A percentile compares a stretch with the other conserved stretches of the same genome.
Conservation (phyloP, 2,329 filamentous ascomycete genomes). For the Colletotrichum aenigma region DNA sequence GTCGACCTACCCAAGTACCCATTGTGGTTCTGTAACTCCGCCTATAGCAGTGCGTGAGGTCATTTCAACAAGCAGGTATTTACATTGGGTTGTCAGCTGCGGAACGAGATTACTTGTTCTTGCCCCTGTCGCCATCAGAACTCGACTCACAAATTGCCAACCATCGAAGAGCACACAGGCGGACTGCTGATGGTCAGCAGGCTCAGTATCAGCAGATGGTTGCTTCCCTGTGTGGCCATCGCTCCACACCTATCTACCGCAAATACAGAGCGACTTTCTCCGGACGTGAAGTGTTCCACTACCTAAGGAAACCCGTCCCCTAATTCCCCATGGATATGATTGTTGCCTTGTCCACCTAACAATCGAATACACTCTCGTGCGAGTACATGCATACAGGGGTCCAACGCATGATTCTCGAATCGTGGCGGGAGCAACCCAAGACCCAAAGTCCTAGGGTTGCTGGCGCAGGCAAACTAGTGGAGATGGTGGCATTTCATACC, state of each 20-base stretch:
- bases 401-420: not conserved
- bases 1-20: rapidly evolving
- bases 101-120: not conserved
- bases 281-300: not conserved
- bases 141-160: not conserved
- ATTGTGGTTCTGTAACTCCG: not conserved
- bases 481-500: too few species aligned
- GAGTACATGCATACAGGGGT: not conserved
- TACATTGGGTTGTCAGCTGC: too few species aligned
- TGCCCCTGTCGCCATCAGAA: rapidly evolving
- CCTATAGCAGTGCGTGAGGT: not conserved
- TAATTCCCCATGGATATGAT: not conserved
- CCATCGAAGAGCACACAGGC: not conserved
- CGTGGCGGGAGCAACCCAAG: not conserved
- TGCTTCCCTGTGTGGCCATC: not conserved
- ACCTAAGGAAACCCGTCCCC: not conserved
- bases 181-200: not conserved
- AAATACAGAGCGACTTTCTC: not conserved
- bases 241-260: not conserved
- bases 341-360: not conserved
- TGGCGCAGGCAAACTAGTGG: not conserved
- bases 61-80: not conserved
- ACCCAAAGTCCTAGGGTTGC: not conserved
- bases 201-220: not conserved
- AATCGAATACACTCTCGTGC: not conserved